These are phyloP conservation scores for Kuraishia capsulata DNA, from an alignment of 805 yeast species.

Conservation along the genomic window DNA sequence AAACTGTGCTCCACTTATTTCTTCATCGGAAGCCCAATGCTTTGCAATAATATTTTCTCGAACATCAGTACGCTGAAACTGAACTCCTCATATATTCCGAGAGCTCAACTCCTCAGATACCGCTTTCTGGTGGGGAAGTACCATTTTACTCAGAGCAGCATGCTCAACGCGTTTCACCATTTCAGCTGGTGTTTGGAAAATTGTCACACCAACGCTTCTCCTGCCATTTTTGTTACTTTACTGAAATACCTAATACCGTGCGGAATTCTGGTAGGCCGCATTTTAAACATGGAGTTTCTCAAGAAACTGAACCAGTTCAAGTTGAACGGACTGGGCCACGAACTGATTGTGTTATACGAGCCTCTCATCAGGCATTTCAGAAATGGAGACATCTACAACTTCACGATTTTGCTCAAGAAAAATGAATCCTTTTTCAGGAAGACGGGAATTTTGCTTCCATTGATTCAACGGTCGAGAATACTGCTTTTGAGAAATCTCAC, in stretches of 20 bases:
- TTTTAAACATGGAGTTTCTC: conserved; percentile 27
- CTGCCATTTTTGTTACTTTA: conserved; percentile 24
- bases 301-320: not conserved
- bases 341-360: conserved; percentile 24
- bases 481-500: conserved; percentile 36
- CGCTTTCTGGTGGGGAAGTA: conserved; percentile 45
- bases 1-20: conserved; percentile 44
- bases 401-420: conserved; percentile 22
- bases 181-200: conserved; percentile 39
- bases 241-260: conserved; percentile 42
- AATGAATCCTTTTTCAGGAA: conserved; percentile 29
- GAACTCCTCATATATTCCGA: conserved; percentile 28
- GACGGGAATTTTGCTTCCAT: conserved; percentile 28
- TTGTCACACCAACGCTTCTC: conserved; percentile 18
- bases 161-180: conserved; percentile 36
- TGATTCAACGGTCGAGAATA: conserved; percentile 35
- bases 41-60: conserved; percentile 53
- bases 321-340: not conserved
- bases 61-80: conserved; percentile 46
- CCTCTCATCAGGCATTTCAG: conserved; percentile 25
- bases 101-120: conserved; percentile 39
- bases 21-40: conserved; percentile 41
- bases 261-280: conserved; percentile 41
- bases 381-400: conserved; percentile 31
- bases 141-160: conserved; percentile 42